phyloP scores from a whole-genome alignment of 2,329 filamentous ascomycete genomes.

The Macrophomina pseudophaseolina region DNA sequence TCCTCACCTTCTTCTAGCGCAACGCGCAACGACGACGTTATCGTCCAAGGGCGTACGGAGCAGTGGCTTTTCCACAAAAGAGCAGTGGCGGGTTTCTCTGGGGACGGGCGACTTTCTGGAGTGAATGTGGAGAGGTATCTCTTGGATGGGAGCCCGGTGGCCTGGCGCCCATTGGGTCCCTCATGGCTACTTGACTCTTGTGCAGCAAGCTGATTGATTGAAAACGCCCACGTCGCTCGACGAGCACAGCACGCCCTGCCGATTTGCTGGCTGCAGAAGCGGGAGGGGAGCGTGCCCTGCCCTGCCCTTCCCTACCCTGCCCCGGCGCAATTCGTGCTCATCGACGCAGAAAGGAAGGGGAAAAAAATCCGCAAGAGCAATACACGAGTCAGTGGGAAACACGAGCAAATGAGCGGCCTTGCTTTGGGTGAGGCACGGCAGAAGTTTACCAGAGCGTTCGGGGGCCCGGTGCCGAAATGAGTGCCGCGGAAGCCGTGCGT shows the following conservation, averaged over 20 bases:
- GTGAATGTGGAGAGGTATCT: neutral
- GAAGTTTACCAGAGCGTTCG: neutral
- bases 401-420: conserved; percentile 4
- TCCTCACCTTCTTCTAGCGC: conserved; percentile 1
- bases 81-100: neutral
- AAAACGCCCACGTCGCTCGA: neutral
- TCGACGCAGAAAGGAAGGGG: neutral
- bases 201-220: neutral
- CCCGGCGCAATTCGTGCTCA: conserved; percentile 1
- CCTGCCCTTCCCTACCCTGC: too few species aligned
- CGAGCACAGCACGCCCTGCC: conserved; percentile 10
- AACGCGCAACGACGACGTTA: neutral
- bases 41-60: too few species aligned
- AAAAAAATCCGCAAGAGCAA: too few species aligned
- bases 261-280: neutral
- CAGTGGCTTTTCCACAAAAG: neutral
- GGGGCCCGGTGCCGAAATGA: neutral
- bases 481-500: neutral
- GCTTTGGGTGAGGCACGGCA: neutral
- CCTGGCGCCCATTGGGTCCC: neutral
- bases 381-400: neutral
- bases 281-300: neutral
- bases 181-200: conserved; percentile 15
- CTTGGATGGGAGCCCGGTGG: neutral
- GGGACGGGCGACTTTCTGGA: neutral